Evolutionary conservation across 148 eudicot genomes (phyloP), one percentile per base, ranked within the genome.

Genomic region (Dianthus caryophyllus): DNA sequence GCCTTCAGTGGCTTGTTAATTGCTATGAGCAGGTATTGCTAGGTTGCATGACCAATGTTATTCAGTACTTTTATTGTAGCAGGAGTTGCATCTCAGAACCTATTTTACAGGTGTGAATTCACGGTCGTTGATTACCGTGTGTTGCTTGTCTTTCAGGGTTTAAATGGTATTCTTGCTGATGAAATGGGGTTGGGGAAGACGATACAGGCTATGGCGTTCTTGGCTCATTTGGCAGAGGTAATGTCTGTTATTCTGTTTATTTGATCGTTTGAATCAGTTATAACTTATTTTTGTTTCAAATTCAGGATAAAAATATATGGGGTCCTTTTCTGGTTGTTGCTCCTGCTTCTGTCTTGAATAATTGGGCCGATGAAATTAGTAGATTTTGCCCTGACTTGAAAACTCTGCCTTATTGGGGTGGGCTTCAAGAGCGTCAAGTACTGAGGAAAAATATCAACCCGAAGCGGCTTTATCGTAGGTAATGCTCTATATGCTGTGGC

Each of bases 111-210:
- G 12, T 30, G 69, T 61, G 51, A 30, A 62, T 25, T 38, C 36
- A 24, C 51, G 15, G 33, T 62, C 20, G 41, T 56, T 73, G 36
- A 55, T 51, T 73, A 36, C 24, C 21, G 10, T 47, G 38, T 48
- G 2, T 61, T 54, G 38, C 64, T 55, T 70, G 55, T 77, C 18
- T 69, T 52, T 68, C 77, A 94, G 98, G 98, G 98, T 72, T 79
- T 94, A 70, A 94, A 94, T 82, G 98, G 98, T 67, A 94, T 94
- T 74, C 90, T 94, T 71, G 98, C 98, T 76, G 98, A 94, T 75
- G 98, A 94, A 79, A 94, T 94, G 98, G 98, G 98, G 44, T 78
- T 94, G 54, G 98, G 98, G 64, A 94, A 94, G 81, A 94, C 98
- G 38, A 94, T 94, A 73, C 98, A 94, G 74, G 98, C 98, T 46